A percentile compares a stretch with the other conserved stretches of the same genome.
These are phyloP conservation scores for Fraxinus albicans DNA, from an alignment of 305 asterid species.

Conservation along the genomic window DNA sequence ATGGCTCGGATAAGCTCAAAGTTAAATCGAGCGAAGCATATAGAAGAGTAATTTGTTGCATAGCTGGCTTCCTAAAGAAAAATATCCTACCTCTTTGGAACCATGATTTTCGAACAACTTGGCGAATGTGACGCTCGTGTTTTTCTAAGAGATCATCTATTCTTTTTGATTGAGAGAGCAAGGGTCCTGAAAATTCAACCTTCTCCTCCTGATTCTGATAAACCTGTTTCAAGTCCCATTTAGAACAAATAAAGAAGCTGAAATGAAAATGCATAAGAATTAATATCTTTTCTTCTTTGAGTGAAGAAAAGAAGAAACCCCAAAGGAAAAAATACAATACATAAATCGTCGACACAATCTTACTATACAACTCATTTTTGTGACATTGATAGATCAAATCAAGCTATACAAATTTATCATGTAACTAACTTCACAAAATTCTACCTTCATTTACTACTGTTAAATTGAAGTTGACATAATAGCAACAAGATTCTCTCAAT, in stretches of 20 bases:
- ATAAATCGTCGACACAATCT: neutral
- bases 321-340: neutral
- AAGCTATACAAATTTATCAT: neutral
- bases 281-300: neutral
- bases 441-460: neutral
- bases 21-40: neutral
- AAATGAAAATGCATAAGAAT: slow-evolving; percentile 1
- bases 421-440: neutral
- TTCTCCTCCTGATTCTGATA: slow-evolving; percentile 78
- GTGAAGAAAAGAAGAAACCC: neutral
- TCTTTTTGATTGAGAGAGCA: slow-evolving; percentile 72
- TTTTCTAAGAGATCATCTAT: slow-evolving; percentile 84
- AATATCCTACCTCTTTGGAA: slow-evolving; percentile 70
- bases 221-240: slow-evolving; percentile 47
- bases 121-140: slow-evolving; percentile 96
- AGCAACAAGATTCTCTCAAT: neutral
- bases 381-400: neutral
- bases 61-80: neutral
- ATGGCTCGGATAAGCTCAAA: neutral
- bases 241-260: slow-evolving; percentile 20
- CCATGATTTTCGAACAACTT: slow-evolving; percentile 94
- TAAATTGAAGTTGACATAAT: neutral
- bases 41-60: neutral
- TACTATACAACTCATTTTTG: neutral
- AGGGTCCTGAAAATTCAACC: slow-evolving; percentile 93